Base-by-base conservation (phyloP, 345 rosid genomes). In the Heritiera fomes region DNA sequence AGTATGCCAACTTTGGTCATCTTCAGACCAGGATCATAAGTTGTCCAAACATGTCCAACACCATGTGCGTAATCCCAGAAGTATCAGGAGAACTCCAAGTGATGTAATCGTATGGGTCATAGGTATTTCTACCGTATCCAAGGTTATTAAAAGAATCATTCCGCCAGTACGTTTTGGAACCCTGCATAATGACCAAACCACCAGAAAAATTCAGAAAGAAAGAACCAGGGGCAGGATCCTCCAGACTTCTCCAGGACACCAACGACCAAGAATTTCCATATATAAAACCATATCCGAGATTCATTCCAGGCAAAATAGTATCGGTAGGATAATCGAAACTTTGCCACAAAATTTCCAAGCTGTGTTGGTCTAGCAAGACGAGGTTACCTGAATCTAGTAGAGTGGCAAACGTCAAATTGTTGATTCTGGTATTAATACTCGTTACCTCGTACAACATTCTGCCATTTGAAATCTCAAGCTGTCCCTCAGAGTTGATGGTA, bases 331-430 rank as follows among this genome's bases (percentile, higher is more conserved):
- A 55, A 58, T 87, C 83, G 53, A 89, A 87, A 60, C 88, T 85
- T 52, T 87, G 89, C 86, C 90, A 89, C 40, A 83, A 4, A 17
- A 61, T 34, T 74, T 52, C 61, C 8, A 71, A 56, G 40, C 55
- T 40, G 30, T n/a, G 56, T 7, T 0, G 17, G 4, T 83, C 83
- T 60, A 60, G 72, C 7, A 86, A 73, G 7, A 84, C 79, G 2
- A 88, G 81, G 64, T 88, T 86, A 23, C 89, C 89, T 3, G 85
- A 71, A 15, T 85, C 81, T 34, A 85, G 76, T 69, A 88, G 75
- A 79, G 38, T 82, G 15, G 77, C 75, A 41, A 78, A 72, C 8
- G 84, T 82, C 34, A 8, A 14, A 14, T 13, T 53, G 5, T 73
- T 46, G 56, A 1, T 15, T 15, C 64, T 7, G 3, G 61, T 50